Evolutionary conservation across 129 eudicot species (phyloP), one percentile per base, ranked within the genome.

Genomic region (Escallonia herrerae): DNA sequence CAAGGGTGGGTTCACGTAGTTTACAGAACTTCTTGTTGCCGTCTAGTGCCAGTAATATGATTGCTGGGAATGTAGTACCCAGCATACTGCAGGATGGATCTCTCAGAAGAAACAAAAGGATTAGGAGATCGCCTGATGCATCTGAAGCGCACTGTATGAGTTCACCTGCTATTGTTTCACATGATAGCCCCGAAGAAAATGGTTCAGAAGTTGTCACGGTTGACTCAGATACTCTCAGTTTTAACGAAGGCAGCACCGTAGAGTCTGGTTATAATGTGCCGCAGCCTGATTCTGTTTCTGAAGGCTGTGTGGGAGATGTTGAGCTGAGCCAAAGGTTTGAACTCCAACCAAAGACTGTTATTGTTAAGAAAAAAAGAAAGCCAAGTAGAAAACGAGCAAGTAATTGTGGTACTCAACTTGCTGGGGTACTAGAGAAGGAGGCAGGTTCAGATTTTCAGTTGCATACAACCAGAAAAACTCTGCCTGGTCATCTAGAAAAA

Each of bases 301-400:
- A 83, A 63, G 39, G 60, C 64, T 75, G 67, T 70, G 75, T 66
- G 40, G 76, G 77, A 62, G 84, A 84, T 45, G 59, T 78, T 60
- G 84, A 82, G 78, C 51, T 82, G 48, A 86, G 71, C 62, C 76
- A 70, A 59, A 78, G 76, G 37, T 87, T 82, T 65, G 91, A 88
- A n/a, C 79, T 86, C 38, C 86, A 82, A 60, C 72, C 62, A 7
- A 82, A 76, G 56, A 43, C 88, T 5, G 77, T 79, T 12, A 78
- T 88, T 51, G 66, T 76, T n/a, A 89, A 79, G 80, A 93, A 82
- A 79, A 89, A 86, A 80, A 80, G 96, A 67, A 93, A 86, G 65
- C 84, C 83, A 4, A 83, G 83, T 66, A 77, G 84, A 54, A 89
- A 85, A 77, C 80, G 91, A 52, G 76, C 65, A 5, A 40, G 51